Conservation (phyloP, 2,329 filamentous ascomycete genomes). For the Aspergillus novoparasiticus region DNA sequence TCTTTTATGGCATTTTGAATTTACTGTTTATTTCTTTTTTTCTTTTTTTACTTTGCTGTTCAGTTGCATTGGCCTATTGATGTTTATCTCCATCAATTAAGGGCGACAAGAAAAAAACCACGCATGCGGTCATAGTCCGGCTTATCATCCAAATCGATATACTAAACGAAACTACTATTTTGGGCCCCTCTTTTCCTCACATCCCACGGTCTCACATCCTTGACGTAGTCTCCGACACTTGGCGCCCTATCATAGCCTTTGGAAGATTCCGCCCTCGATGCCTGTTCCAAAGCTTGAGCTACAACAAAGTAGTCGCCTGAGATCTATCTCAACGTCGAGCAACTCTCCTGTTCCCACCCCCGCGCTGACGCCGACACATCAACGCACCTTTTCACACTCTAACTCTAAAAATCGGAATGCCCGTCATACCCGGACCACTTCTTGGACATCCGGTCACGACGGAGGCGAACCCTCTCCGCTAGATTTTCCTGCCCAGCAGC, state of each 20-base stretch:
- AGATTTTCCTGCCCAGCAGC: constrained; percentile 22
- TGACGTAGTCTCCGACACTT: constrained; percentile 3
- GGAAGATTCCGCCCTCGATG: constrained; percentile 22
- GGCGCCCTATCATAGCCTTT: constrained; percentile 15
- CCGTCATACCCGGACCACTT: constrained; percentile 38
- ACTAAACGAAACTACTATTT: constrained; percentile 1
- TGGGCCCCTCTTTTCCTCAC: background rate
- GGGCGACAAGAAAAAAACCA: background rate
- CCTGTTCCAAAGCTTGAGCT: constrained; percentile 15
- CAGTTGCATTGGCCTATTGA: background rate
- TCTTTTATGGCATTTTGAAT: background rate
- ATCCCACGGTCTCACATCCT: constrained; percentile 1
- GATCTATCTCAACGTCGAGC: constrained; percentile 15
- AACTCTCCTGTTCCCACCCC: constrained; percentile 20
- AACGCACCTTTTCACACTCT: constrained; percentile 18
- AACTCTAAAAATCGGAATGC: constrained; percentile 35
- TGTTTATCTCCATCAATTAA: background rate
- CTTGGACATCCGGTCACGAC: constrained; percentile 39
- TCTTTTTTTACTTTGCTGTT: background rate
- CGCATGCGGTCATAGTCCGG: background rate
- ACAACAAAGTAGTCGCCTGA: constrained; percentile 19
- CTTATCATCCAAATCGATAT: background rate
- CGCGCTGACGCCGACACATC: constrained; percentile 27
- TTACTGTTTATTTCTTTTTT: background rate
- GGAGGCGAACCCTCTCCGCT: constrained; percentile 30